phyloP scores from a whole-genome alignment of 306 rosid species.

The Vachellia collinsii region DNA sequence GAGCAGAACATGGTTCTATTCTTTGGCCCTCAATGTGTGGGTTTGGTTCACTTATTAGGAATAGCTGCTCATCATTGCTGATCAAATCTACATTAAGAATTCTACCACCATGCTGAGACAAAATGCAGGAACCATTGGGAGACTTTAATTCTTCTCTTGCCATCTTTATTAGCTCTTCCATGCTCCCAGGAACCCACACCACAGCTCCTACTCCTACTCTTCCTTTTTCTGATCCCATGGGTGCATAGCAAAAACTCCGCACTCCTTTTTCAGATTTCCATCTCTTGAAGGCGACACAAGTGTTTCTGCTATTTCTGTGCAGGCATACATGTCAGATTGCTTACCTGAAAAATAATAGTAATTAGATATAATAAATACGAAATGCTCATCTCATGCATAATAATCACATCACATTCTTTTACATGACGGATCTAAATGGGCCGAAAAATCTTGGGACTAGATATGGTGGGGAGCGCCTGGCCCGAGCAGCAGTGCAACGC shows the following conservation, averaged over 20 bases:
- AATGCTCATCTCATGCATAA: background rate
- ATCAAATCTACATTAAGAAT: conserved; percentile 34
- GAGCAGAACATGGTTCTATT: background rate
- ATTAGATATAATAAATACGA: background rate
- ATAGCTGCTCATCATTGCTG: conserved; percentile 31
- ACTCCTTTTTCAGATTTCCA: conserved; percentile 24
- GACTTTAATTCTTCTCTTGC: conserved; percentile 18
- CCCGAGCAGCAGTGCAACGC: no score
- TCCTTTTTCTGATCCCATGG: conserved; percentile 31
- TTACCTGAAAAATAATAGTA: background rate
- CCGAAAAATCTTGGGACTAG: no score
- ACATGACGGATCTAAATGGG: no score
- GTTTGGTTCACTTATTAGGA: conserved; percentile 9
- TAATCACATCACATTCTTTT: no score
- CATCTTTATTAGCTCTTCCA: conserved; percentile 23
- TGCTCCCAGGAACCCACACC: conserved; percentile 33
- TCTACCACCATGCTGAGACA: conserved; percentile 37
- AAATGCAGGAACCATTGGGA: conserved; percentile 15
- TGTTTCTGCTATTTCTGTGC: conserved; percentile 3
- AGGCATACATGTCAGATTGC: background rate
- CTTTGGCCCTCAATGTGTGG: background rate
- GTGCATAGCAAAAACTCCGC: conserved; percentile 37
- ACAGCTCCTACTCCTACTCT: conserved; percentile 30
- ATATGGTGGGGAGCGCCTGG: no score
- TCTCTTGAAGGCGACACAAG: background rate